phyloP scores from a whole-genome alignment of 192 early-diverging fungal species.

The Linnemannia exigua region DNA sequence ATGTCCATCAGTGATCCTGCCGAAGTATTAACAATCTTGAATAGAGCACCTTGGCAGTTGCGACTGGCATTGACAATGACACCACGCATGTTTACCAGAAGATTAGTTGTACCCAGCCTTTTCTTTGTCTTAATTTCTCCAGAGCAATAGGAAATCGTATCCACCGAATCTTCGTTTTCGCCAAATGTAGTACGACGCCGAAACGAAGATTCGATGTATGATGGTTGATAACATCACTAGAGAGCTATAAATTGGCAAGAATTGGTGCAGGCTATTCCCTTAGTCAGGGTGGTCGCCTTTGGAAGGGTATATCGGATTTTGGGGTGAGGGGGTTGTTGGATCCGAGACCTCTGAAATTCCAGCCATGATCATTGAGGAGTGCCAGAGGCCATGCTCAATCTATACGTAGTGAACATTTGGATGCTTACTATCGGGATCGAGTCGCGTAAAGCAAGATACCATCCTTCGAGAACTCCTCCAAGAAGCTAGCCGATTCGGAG shows the following conservation, averaged over 20 bases:
- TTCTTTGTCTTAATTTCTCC: slow-evolving; percentile 22
- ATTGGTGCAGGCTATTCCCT: slow-evolving; percentile 32
- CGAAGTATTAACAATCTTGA: too few relatives aligned
- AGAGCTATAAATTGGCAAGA: slow-evolving; percentile 19
- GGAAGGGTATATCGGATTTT: slow-evolving; percentile 7
- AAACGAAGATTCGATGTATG: too few relatives aligned
- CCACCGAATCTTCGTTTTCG: too few relatives aligned
- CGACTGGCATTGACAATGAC: too few relatives aligned
- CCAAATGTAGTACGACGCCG: too few relatives aligned
- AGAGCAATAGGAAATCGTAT: slow-evolving; percentile 29
- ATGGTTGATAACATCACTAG: slow-evolving; percentile 19
- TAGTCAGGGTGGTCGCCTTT: slow-evolving; percentile 14
- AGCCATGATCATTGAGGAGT: slow-evolving; percentile 3
- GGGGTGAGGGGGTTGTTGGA: slow-evolving; percentile 32
- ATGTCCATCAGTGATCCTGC: too few relatives aligned
- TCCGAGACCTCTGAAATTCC: slow-evolving; percentile 16
- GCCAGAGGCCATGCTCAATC: background rate
- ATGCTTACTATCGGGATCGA: slow-evolving; percentile 30
- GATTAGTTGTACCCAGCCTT: slow-evolving; percentile 21
- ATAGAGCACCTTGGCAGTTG: too few relatives aligned
- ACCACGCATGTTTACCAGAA: slow-evolving; percentile 3
- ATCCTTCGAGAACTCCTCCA: slow-evolving; percentile 28
- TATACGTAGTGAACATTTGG: slow-evolving; percentile 15
- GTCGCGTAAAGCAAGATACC: slow-evolving; percentile 23
- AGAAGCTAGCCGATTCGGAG: slow-evolving; percentile 21